Base-by-base conservation (phyloP, 2,329 filamentous ascomycete genomes). In the Cordyceps cateniannulata region DNA sequence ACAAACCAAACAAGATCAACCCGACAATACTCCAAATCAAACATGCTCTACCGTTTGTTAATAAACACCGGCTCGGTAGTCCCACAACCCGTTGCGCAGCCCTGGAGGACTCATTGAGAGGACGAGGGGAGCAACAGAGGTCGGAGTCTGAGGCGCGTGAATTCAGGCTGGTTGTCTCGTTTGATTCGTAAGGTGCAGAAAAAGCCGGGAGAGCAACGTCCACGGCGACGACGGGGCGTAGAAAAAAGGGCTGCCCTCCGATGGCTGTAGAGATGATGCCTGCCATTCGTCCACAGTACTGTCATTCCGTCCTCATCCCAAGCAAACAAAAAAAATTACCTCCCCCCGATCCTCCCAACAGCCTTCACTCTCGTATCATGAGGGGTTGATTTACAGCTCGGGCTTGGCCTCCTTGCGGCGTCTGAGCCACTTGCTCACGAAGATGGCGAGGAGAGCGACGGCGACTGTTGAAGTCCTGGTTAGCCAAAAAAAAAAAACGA, bases 401-500 rank as follows among this genome's bases (percentile, higher is more conserved):
- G 65, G 47, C 71, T 73, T 73, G 64, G 65, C 62, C 56, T 70
- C 71, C 68, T 69, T 73, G 68, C 72, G 72, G 60, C 66, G 69
- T 54, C 67, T 55, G 56, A 71, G 59, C 62, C 56, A 65, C 69
- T 72, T 76, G 69, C 67, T 64, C 62, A 75, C 40, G 61, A 65
- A 70, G 48, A 77, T 64, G 42, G 57, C 61, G 49, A 71, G 54
- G 20, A 78, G 54, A 58, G 64, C 70, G 60, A 70, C 57, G 54
- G 65, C 73, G 55, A 78, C 75, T 73, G 29, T 51, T n/a, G 54
- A 12, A 8, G 29, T 32, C 12, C 5, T 6, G 14, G 38, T 59
- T 44, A 51, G 32, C 22, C 40, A 22, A 5, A 18, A 14, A 38
- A 1, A 25, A 27, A 47, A 24, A 22, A 45, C 5, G 8, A 20